A percentile compares a stretch with the other conserved stretches of the same genome.
Evolutionary conservation across 352 stramenopile genomes (phyloP).

Genomic region (Phytopythium litorale): DNA sequence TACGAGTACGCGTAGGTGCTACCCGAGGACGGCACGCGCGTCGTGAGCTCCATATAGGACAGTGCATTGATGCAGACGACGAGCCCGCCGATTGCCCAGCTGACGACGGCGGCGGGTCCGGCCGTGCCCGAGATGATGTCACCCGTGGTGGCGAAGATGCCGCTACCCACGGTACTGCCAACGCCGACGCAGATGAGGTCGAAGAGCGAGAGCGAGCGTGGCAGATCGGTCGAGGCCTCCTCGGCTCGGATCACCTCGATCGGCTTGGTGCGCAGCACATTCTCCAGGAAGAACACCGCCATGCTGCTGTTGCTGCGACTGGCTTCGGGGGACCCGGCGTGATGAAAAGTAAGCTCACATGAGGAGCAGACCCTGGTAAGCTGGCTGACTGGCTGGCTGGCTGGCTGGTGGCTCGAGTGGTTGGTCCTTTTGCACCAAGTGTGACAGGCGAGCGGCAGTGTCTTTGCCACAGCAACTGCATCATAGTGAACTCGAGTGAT

Average conservation of each 20-base stretch:
- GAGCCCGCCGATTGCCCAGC: conserved; percentile 76
- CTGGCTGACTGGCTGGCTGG: too few species aligned
- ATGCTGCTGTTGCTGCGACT: background rate
- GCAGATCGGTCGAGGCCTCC: conserved; percentile 38
- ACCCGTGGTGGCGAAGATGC: conserved; percentile 43
- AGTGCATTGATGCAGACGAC: conserved; percentile 78
- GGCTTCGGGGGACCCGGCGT: background rate
- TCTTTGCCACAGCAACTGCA: background rate
- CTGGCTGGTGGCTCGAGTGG: background rate
- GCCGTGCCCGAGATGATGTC: conserved; percentile 70
- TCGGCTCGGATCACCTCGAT: conserved; percentile 48
- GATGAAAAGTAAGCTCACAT: background rate
- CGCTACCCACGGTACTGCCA: conserved; percentile 60
- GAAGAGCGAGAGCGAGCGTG: conserved; percentile 49
- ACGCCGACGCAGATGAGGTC: conserved; percentile 84
- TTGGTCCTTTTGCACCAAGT: background rate
- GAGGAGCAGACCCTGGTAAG: background rate
- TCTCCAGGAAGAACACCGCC: conserved; percentile 19
- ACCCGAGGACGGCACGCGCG: conserved; percentile 71
- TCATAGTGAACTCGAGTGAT: background rate
- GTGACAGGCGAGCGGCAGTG: background rate
- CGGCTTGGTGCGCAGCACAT: conserved; percentile 40
- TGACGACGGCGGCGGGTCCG: conserved; percentile 78
- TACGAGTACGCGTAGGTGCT: conserved; percentile 89
- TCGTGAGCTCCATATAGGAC: conserved; percentile 82